These are phyloP conservation scores for Serendipita indica DNA, from an alignment of 768 basidiomycete species.

Conservation along the genomic window DNA sequence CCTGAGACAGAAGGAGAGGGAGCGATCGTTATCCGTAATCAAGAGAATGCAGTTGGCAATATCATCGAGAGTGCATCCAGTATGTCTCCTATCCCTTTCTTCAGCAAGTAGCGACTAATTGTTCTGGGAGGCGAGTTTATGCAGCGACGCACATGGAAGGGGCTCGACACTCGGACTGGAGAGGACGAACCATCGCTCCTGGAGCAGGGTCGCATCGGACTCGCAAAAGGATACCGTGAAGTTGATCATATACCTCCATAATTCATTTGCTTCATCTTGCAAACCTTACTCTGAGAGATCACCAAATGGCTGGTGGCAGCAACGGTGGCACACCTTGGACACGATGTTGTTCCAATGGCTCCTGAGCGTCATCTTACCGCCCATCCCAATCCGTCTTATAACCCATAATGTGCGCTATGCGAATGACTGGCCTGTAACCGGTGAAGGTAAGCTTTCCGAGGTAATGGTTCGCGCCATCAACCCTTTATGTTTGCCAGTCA, in stretches of 20 bases:
- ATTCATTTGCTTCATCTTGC: not conserved
- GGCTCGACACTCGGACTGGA: slow-evolving; percentile 63
- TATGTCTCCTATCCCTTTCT: slow-evolving; percentile 20
- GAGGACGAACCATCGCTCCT: slow-evolving; percentile 65
- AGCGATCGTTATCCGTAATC: slow-evolving; percentile 46
- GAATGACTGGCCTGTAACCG: not conserved
- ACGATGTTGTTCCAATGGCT: not conserved
- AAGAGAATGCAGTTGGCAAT: slow-evolving; percentile 41
- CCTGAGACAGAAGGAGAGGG: slow-evolving; percentile 19
- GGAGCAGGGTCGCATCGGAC: slow-evolving; percentile 81
- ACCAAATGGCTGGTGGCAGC: not conserved
- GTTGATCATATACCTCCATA: slow-evolving; percentile 27
- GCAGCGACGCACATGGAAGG: slow-evolving; percentile 57
- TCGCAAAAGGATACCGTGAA: slow-evolving; percentile 67
- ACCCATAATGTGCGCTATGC: slow-evolving; percentile 3
- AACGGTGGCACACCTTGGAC: not conserved
- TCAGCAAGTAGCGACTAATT: slow-evolving; percentile 7
- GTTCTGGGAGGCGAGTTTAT: slow-evolving; percentile 48
- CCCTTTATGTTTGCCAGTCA: not conserved
- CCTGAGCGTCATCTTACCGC: not conserved
- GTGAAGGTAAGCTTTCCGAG: not conserved
- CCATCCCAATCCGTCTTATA: not conserved
- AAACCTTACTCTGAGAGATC: not conserved
- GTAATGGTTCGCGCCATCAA: not conserved
- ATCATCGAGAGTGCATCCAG: slow-evolving; percentile 59